Conservation (phyloP, 208 protist genomes). For the Trypanosoma lewisi region DNA sequence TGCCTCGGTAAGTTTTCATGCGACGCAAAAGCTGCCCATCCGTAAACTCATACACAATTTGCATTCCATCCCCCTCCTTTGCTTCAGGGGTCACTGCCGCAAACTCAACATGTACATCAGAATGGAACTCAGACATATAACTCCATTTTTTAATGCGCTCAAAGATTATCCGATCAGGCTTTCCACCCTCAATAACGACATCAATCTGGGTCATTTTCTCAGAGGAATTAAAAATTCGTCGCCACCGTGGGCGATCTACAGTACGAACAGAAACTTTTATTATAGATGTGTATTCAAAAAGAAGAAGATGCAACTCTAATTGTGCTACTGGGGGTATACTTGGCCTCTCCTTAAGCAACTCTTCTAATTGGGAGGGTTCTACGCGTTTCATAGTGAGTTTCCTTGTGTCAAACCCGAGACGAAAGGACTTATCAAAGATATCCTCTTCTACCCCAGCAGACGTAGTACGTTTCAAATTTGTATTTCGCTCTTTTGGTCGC, state of each 20-base stretch:
- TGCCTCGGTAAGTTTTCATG: constrained; percentile 57
- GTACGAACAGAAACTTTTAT: constrained; percentile 69
- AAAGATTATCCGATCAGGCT: constrained; percentile 53
- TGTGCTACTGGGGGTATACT: constrained; percentile 73
- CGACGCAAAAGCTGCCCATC: constrained; percentile 63
- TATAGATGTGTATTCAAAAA: constrained; percentile 67
- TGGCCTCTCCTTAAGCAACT: constrained; percentile 32
- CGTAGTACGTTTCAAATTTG: constrained; percentile 24
- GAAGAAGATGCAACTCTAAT: constrained; percentile 82
- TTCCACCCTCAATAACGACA: constrained; percentile 48
- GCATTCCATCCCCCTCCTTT: constrained; percentile 29
- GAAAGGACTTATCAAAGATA: constrained; percentile 60
- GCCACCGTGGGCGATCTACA: constrained; percentile 68
- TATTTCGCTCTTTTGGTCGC: constrained; percentile 42
- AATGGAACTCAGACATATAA: constrained; percentile 84
- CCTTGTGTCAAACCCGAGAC: constrained; percentile 65
- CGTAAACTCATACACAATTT: constrained; percentile 53
- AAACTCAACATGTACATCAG: constrained; percentile 84
- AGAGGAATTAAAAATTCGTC: constrained; percentile 54
- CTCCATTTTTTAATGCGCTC: constrained; percentile 77
- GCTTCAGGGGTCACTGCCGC: constrained; percentile 32
- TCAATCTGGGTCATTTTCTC: constrained; percentile 86
- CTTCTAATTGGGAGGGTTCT: constrained; percentile 48
- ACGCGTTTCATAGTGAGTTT: constrained; percentile 71
- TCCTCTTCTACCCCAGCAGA: constrained; percentile 19